Evolutionary conservation across 352 stramenopile species (phyloP).

Genomic region (Globisporangium acanthophoron): DNA sequence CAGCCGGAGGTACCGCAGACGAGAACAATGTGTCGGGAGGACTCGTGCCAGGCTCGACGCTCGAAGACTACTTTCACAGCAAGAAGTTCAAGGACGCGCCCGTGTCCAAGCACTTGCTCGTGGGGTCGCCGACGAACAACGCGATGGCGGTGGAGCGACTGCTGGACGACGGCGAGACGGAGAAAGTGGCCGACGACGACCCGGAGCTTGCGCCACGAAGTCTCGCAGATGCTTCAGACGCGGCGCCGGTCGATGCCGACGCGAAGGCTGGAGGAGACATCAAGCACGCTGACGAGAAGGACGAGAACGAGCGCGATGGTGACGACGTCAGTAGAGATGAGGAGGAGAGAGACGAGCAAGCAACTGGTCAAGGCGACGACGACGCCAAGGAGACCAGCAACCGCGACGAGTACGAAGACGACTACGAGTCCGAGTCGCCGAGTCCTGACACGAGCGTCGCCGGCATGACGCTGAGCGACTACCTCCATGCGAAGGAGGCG

Average conservation of each 20-base stretch:
- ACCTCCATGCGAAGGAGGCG: slow-evolving; percentile 30
- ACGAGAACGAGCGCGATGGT: neutral
- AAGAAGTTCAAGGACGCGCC: slow-evolving; percentile 15
- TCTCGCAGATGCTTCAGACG: too few species aligned
- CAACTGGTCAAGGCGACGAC: neutral
- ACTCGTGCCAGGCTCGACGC: slow-evolving; percentile 17
- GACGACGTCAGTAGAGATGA: neutral
- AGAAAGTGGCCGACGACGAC: neutral
- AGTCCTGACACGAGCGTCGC: slow-evolving; percentile 24
- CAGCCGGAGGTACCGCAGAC: neutral
- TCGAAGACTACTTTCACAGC: slow-evolving; percentile 41
- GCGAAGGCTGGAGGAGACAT: neutral
- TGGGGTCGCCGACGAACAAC: slow-evolving; percentile 36
- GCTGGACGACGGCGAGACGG: slow-evolving; percentile 4
- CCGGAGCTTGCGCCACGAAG: neutral
- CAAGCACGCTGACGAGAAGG: slow-evolving; percentile 7
- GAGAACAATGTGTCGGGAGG: slow-evolving; percentile 19
- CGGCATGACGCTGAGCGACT: slow-evolving; percentile 53
- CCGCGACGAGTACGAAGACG: slow-evolving; percentile 28
- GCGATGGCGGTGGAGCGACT: slow-evolving; percentile 44
- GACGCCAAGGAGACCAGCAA: slow-evolving; percentile 1
- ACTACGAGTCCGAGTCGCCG: slow-evolving; percentile 37
- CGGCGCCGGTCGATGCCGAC: neutral
- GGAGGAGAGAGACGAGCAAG: neutral
- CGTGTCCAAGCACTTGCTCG: slow-evolving; percentile 57